These are phyloP conservation scores for Penicillium alfredii DNA, from an alignment of 495 filamentous ascomycete genomes.

Conservation along the genomic window DNA sequence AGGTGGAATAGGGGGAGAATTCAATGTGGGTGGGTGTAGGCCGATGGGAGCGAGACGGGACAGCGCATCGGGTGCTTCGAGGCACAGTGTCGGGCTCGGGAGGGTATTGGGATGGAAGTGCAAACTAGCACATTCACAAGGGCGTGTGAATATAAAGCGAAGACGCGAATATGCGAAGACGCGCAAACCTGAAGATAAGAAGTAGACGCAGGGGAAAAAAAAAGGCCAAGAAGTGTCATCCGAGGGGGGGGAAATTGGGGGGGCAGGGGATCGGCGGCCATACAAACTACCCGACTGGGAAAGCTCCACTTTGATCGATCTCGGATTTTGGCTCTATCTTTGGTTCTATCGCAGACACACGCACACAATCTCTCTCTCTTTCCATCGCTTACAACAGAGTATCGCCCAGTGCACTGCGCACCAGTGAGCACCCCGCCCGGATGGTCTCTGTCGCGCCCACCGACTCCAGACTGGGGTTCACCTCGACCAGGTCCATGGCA, in stretches of 20 bases:
- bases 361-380: neutral
- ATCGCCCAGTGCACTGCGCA: conserved; percentile 88
- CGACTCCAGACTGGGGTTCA: conserved; percentile 80
- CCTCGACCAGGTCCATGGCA: conserved; percentile 92
- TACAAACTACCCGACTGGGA: conserved; percentile 3
- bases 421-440: conserved; percentile 79
- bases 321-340: neutral
- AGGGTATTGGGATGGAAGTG: neutral
- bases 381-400: conserved; percentile 58
- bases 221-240: neutral
- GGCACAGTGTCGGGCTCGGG: conserved; percentile 7
- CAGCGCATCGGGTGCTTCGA: conserved; percentile 26
- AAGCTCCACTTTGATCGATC: too few relatives aligned
- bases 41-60: conserved; percentile 17
- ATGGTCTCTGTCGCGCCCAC: conserved; percentile 83
- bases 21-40: conserved; percentile 5
- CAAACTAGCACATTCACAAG: conserved; percentile 6
- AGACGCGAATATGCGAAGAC: neutral
- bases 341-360: conserved; percentile 1
- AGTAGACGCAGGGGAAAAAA: conserved; percentile 1
- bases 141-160: neutral
- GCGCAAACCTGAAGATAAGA: conserved; percentile 3
- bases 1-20: conserved; percentile 1
- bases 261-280: conserved; percentile 21
- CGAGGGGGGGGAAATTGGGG: conserved; percentile 23